Base-by-base conservation (phyloP, 2,329 filamentous ascomycete species). In the Ophiobolus disseminans region DNA sequence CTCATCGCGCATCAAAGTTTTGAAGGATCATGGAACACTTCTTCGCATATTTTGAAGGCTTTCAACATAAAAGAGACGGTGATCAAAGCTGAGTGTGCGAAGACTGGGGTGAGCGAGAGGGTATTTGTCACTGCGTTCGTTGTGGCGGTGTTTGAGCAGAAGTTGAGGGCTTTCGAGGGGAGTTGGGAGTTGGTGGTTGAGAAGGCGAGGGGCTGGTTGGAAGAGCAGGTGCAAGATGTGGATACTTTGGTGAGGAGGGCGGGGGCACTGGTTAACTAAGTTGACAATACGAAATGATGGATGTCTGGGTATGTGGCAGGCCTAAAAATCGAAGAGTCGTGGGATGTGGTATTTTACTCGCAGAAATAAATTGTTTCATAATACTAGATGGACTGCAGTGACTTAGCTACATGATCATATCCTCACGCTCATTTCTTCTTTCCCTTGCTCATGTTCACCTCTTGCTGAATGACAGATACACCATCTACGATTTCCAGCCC, bases 101-200 rank as follows among this genome's bases (percentile, higher is more conserved):
- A 21, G 7, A 11, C 17, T 11, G 49, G 53, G 31, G 50, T 60
- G 11, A 57, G 48, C 23, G 45, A 40, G 35, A 50, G 57, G 16
- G 49, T 48, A 1, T 48, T 70, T 14, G 64, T 66, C 2, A 79
- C 79, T 1, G 68, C 68, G 1, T 42, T 82, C 21, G 80, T 78
- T 1, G 45, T 86, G 6, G 73, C 68, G 1, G 82, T 73, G 49
- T 65, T 89, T 52, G 77, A 82, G 60, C 65, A 41, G 31, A 78
- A 74, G 45, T 58, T 83, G 48, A 57, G 26, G 0, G 69, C 54
- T 0, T 74, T 82, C 40, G 72, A 75, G 63, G 85, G 84, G 2
- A 76, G 78, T 5, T 89, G 86, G 86, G 85, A 86, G 53, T 75
- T 89, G 75, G 71, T 88, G 30, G 82, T 80, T 13, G 79, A 81